Evolutionary conservation across 495 filamentous ascomycete genomes (phyloP).

Genomic region (Penicillium dipodomyicola): DNA sequence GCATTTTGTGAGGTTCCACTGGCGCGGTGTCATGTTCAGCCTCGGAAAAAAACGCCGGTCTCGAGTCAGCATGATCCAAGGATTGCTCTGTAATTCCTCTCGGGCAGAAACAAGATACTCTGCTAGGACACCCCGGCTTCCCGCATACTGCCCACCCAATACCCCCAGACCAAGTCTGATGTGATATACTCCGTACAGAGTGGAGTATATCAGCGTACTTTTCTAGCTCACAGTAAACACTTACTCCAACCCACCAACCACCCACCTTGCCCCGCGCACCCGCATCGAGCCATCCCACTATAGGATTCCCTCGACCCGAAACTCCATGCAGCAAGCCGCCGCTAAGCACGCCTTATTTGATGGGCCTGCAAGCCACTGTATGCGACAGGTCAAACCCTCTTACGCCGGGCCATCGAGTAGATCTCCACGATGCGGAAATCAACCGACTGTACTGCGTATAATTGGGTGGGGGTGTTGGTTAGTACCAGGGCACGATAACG

Average conservation of each 20-base stretch:
- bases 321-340: slow-evolving; percentile 14
- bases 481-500: neutral
- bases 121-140: neutral
- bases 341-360: slow-evolving; percentile 15
- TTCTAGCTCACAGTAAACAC: neutral
- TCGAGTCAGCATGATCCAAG: neutral
- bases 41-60: neutral
- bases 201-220: neutral
- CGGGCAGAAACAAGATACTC: too few relatives aligned
- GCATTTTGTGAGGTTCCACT: neutral
- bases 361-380: slow-evolving; percentile 11
- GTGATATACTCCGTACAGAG: neutral
- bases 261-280: slow-evolving; percentile 2
- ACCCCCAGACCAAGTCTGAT: neutral
- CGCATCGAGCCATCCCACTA: slow-evolving; percentile 4
- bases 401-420: neutral
- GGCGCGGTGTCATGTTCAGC: neutral
- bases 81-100: neutral
- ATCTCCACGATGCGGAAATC: neutral
- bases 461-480: neutral
- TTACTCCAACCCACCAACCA: neutral
- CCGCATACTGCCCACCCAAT: neutral
- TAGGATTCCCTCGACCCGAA: slow-evolving; percentile 8
- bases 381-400: neutral
- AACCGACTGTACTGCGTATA: neutral